A percentile compares a stretch with the other conserved stretches of the same genome.
Conservation (phyloP, 495 filamentous ascomycete species). For the Penicillium riverlandense region DNA sequence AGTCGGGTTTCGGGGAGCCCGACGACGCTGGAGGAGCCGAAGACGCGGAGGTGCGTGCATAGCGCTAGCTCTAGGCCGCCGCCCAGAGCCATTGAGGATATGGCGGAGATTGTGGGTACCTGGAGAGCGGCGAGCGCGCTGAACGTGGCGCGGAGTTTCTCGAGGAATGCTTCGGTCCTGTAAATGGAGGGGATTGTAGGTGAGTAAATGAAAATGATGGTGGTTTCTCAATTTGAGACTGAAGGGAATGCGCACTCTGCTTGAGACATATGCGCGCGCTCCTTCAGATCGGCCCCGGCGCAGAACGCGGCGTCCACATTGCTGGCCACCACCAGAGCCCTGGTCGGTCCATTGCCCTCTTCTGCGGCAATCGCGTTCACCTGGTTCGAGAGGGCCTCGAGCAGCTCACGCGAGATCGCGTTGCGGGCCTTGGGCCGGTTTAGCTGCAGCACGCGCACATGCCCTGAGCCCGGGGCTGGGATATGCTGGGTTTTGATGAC, state of each 20-base stretch:
- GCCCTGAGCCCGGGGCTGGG: conserved; percentile 72
- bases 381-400: conserved; percentile 61
- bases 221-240: background rate
- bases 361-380: conserved; percentile 63
- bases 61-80: conserved; percentile 90
- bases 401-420: conserved; percentile 73
- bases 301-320: conserved; percentile 79
- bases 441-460: conserved; percentile 81
- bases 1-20: conserved; percentile 86
- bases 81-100: conserved; percentile 75
- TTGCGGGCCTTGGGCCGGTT: conserved; percentile 81
- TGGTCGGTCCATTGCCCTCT: conserved; percentile 55
- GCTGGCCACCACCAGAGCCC: conserved; percentile 72
- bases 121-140: conserved; percentile 59
- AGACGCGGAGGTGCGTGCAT: conserved; percentile 76
- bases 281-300: conserved; percentile 91
- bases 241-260: conserved; percentile 47
- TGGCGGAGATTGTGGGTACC: conserved; percentile 81
- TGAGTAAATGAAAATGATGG: background rate
- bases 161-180: conserved; percentile 71
- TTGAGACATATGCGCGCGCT: conserved; percentile 63
- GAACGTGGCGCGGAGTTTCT: conserved; percentile 65
- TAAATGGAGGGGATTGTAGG: background rate
- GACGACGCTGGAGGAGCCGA: conserved; percentile 63
- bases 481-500: conserved; percentile 64